Percentiles rank a stretch among this genome's conserved stretches.
Conservation (phyloP, 345 rosid genomes). For the Euphorbia tirucalli region DNA sequence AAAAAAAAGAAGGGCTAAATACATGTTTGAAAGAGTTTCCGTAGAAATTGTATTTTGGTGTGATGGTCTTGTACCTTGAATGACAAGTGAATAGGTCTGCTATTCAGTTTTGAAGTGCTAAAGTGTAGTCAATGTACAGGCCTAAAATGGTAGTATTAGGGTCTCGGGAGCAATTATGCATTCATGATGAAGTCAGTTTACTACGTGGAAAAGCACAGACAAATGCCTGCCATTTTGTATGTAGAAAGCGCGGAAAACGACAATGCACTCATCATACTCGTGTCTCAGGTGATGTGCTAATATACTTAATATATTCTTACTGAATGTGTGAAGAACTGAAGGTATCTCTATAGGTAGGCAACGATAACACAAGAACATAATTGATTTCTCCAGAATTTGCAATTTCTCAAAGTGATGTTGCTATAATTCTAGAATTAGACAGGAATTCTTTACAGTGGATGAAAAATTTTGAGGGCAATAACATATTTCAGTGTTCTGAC, state of each 20-base stretch:
- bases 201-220: slow-evolving; percentile 86
- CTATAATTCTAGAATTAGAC: background rate
- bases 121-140: slow-evolving; percentile 43
- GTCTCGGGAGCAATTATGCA: slow-evolving; percentile 90
- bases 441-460: background rate
- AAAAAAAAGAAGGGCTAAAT: background rate
- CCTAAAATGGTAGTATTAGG: slow-evolving; percentile 93
- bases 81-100: background rate
- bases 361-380: background rate
- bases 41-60: background rate
- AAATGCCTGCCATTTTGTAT: slow-evolving; percentile 68
- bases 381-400: background rate
- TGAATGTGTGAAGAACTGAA: background rate
- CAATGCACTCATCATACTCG: slow-evolving; percentile 55
- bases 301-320: background rate
- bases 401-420: background rate
- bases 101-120: background rate
- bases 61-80: background rate
- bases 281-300: slow-evolving; percentile 51
- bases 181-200: slow-evolving; percentile 76
- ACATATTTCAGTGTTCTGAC: background rate
- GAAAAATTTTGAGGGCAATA: background rate
- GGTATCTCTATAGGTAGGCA: background rate
- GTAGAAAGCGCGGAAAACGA: slow-evolving; percentile 58
- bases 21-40: background rate